A percentile compares a stretch with the other conserved stretches of the same genome.
phyloP scores from a whole-genome alignment of 306 rosid genomes.

The Vicia faba region DNA sequence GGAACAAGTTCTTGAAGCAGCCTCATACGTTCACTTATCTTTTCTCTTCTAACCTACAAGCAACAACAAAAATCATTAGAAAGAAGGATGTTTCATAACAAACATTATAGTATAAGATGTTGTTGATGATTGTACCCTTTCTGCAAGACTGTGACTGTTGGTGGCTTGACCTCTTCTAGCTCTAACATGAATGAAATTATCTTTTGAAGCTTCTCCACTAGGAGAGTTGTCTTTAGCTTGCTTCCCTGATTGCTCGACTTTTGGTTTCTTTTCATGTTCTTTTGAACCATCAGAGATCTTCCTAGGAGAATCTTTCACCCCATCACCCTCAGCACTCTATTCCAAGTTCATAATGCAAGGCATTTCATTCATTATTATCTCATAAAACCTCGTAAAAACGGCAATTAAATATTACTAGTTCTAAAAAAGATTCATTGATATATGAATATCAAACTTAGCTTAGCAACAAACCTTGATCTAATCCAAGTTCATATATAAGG shows the following conservation, averaged over 20 bases:
- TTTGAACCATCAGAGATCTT: slow-evolving; percentile 58
- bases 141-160: slow-evolving; percentile 98
- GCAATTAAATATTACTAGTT: slow-evolving; percentile 32
- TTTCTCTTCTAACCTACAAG: slow-evolving; percentile 92
- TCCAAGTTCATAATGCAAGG: slow-evolving; percentile 23
- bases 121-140: slow-evolving; percentile 64
- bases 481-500: slow-evolving; percentile 30
- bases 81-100: slow-evolving; percentile 8
- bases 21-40: slow-evolving; percentile 97
- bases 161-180: slow-evolving; percentile 99
- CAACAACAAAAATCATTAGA: not conserved
- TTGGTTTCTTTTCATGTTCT: slow-evolving; percentile 68
- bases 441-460: slow-evolving; percentile 7
- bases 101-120: slow-evolving; percentile 24
- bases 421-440: slow-evolving; percentile 3
- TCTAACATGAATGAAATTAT: slow-evolving; percentile 92
- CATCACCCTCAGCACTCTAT: slow-evolving; percentile 73
- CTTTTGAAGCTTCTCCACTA: slow-evolving; percentile 74
- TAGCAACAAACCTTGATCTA: slow-evolving; percentile 63
- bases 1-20: slow-evolving; percentile 99
- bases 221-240: slow-evolving; percentile 70
- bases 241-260: slow-evolving; percentile 63
- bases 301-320: slow-evolving; percentile 58
- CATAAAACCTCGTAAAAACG: slow-evolving; percentile 28
- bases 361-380: slow-evolving; percentile 37